phyloP scores from a whole-genome alignment of 805 yeast species.

The Candida xyloterini region DNA sequence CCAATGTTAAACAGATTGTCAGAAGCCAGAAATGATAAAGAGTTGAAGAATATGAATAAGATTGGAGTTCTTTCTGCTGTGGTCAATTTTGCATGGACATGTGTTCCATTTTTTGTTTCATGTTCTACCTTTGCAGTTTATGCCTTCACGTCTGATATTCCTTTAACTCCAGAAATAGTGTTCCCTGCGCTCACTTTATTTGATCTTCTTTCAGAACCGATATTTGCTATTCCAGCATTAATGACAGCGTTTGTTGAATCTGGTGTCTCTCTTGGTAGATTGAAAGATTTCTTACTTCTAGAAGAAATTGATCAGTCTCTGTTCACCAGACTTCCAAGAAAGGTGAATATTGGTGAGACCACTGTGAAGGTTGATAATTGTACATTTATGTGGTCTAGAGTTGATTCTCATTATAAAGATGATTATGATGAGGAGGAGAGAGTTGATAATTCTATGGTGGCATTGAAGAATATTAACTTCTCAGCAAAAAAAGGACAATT shows the following conservation, averaged over 20 bases:
- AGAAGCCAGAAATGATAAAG: conserved; percentile 56
- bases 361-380: conserved; percentile 47
- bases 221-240: conserved; percentile 55
- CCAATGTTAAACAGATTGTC: conserved; percentile 55
- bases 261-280: conserved; percentile 54
- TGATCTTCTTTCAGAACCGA: conserved; percentile 55
- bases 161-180: conserved; percentile 64
- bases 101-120: conserved; percentile 64
- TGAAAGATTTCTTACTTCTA: conserved; percentile 45
- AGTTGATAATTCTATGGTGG: conserved; percentile 36
- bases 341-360: conserved; percentile 26
- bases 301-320: conserved; percentile 39
- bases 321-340: conserved; percentile 27
- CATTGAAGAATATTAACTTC: conserved; percentile 48
- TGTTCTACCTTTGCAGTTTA: conserved; percentile 58
- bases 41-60: conserved; percentile 47
- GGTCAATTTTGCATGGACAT: conserved; percentile 56
- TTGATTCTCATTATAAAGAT: conserved; percentile 13
- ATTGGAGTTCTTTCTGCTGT: conserved; percentile 48
- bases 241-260: conserved; percentile 58
- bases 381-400: conserved; percentile 49
- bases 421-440: conserved; percentile 42
- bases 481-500: conserved; percentile 50
- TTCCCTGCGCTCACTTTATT: conserved; percentile 67
- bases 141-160: conserved; percentile 41